Percentiles rank a stretch among this genome's conserved stretches.
These are phyloP conservation scores for Cochlearia excelsa DNA, from an alignment of 345 rosid genomes.

Conservation along the genomic window DNA sequence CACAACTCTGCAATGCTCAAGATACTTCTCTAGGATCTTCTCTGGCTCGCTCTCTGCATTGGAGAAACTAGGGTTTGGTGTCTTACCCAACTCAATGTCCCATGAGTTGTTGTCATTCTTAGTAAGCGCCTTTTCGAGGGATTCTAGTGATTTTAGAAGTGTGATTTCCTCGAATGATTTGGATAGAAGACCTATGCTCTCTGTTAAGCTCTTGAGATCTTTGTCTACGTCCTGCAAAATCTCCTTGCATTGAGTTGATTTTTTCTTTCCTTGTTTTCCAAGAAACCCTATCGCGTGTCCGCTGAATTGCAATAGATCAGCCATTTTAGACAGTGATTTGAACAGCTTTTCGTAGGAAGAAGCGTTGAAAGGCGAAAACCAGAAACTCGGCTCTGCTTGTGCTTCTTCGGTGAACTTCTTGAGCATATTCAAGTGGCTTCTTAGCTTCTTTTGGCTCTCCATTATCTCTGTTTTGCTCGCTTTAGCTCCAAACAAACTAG, in stretches of 20 bases:
- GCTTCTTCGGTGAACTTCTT: conserved; percentile 67
- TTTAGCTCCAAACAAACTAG: conserved; percentile 41
- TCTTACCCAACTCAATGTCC: conserved; percentile 62
- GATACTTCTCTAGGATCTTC: conserved; percentile 44
- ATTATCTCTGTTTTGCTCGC: conserved; percentile 35
- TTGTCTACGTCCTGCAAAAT: conserved; percentile 36
- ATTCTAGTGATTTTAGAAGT: conserved; percentile 43
- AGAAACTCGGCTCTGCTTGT: conserved; percentile 75
- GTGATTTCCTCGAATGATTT: conserved; percentile 59
- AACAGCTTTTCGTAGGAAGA: conserved; percentile 58
- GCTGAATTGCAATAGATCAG: conserved; percentile 59
- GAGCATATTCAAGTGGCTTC: conserved; percentile 43
- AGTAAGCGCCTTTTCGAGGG: conserved; percentile 47
- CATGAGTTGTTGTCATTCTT: conserved; percentile 30
- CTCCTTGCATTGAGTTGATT: conserved; percentile 41
- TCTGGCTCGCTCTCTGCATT: conserved; percentile 34
- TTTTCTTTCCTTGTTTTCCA: conserved; percentile 40
- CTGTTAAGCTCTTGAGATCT: conserved; percentile 52
- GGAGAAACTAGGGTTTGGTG: conserved; percentile 32
- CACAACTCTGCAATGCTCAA: conserved; percentile 47
- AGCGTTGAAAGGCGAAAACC: conserved; percentile 69
- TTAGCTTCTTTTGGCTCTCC: conserved; percentile 50
- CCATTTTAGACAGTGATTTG: conserved; percentile 53
- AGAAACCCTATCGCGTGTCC: conserved; percentile 45
- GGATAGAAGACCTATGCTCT: conserved; percentile 37